Conservation (phyloP, 139 green algal species). For the Picochlorum sp. region DNA sequence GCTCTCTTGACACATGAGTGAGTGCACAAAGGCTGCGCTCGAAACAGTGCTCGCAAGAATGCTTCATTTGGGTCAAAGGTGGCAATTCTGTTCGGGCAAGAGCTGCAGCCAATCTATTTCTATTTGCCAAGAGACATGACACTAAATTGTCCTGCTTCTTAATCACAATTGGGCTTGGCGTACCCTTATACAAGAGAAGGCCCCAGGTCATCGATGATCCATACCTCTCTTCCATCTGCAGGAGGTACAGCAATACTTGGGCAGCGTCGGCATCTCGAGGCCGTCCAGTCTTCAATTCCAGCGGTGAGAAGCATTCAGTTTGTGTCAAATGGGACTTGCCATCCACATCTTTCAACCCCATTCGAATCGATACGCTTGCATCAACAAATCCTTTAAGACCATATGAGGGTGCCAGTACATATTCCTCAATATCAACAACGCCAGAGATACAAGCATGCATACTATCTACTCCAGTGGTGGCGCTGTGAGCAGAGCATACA, state of each 20-base stretch:
- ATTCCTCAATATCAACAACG: constrained; percentile 91
- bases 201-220: constrained; percentile 27
- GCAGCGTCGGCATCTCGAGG: constrained; percentile 45
- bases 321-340: neutral
- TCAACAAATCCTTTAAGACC: constrained; percentile 91
- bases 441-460: constrained; percentile 18
- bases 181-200: constrained; percentile 52
- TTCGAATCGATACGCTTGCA: constrained; percentile 36
- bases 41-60: constrained; percentile 36
- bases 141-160: constrained; percentile 29
- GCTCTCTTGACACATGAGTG: constrained; percentile 32
- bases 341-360: neutral
- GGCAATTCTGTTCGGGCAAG: constrained; percentile 27
- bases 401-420: constrained; percentile 73
- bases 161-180: constrained; percentile 1
- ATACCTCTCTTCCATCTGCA: constrained; percentile 75
- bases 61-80: constrained; percentile 24
- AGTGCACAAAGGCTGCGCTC: constrained; percentile 36
- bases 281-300: constrained; percentile 92
- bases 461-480: neutral
- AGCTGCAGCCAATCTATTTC: constrained; percentile 50
- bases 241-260: constrained; percentile 76
- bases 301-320: constrained; percentile 49
- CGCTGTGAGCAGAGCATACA: neutral
- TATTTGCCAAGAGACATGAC: constrained; percentile 35